phyloP scores from a whole-genome alignment of 2,329 filamentous ascomycete genomes.

The Ceratocystis variospora region DNA sequence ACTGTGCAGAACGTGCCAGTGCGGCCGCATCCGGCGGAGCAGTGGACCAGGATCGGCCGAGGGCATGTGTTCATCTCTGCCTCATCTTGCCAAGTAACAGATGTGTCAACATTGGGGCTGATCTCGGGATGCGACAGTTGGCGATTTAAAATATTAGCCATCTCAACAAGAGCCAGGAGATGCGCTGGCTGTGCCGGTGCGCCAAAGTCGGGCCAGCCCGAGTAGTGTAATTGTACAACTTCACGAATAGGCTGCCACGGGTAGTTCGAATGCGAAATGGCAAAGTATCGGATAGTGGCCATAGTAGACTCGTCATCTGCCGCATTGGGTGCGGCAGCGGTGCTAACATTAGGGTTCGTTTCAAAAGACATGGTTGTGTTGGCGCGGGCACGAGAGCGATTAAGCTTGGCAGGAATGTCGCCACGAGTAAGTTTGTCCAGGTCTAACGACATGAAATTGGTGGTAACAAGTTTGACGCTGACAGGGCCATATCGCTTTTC shows the following conservation, averaged over 20 bases:
- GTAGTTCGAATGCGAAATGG: slow-evolving; percentile 58
- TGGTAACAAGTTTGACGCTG: slow-evolving; percentile 61
- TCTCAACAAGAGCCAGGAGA: slow-evolving; percentile 75
- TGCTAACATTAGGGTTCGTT: slow-evolving; percentile 16
- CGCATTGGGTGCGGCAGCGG: slow-evolving; percentile 20
- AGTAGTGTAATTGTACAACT: slow-evolving; percentile 87
- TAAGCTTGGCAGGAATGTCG: slow-evolving; percentile 4
- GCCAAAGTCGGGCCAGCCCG: slow-evolving; percentile 95
- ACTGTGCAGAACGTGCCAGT: slow-evolving; percentile 96
- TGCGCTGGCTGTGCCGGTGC: slow-evolving; percentile 80
- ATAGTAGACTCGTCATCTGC: slow-evolving; percentile 47
- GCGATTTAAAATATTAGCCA: slow-evolving; percentile 62
- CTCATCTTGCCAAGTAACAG: slow-evolving; percentile 35
- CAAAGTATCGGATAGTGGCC: slow-evolving; percentile 77
- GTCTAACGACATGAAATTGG: slow-evolving; percentile 69
- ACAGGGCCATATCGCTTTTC: slow-evolving; percentile 64
- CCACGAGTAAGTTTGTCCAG: slow-evolving; percentile 30
- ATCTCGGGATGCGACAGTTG: slow-evolving; percentile 37
- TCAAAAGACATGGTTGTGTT: slow-evolving; percentile 22
- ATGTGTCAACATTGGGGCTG: slow-evolving; percentile 23
- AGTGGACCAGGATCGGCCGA: slow-evolving; percentile 80
- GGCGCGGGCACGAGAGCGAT: slow-evolving; percentile 30
- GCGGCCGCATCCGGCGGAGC: slow-evolving; percentile 86
- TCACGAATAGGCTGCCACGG: slow-evolving; percentile 81
- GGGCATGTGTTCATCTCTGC: slow-evolving; percentile 40